Conservation (phyloP, 2,329 filamentous ascomycete species). For the Colletotrichum gloeosporioides region DNA sequence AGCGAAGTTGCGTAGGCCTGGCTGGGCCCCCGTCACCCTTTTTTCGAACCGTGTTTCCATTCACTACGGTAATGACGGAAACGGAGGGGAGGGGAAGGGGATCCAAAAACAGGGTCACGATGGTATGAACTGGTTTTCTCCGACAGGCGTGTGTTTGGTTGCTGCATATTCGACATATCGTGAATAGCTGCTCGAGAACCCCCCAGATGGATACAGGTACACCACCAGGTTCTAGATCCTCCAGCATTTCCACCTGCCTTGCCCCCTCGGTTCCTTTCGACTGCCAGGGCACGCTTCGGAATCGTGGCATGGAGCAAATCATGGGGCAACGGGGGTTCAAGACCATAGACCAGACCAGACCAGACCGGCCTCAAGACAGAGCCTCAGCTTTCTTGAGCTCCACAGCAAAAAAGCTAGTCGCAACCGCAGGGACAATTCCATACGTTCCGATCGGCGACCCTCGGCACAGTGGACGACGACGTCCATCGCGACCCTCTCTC, state of each 20-base stretch:
- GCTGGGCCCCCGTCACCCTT: background rate
- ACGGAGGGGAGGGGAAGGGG: background rate
- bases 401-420: background rate
- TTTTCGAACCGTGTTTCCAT: background rate
- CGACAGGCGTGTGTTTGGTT: conserved; percentile 5
- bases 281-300: background rate
- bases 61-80: background rate
- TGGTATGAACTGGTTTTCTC: background rate
- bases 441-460: background rate
- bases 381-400: background rate
- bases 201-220: background rate
- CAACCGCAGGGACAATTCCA: background rate
- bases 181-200: background rate
- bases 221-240: background rate
- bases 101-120: background rate
- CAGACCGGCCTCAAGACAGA: background rate
- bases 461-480: background rate
- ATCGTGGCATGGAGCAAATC: background rate
- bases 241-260: background rate
- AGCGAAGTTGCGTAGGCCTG: background rate
- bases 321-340: background rate
- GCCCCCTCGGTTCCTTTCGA: background rate
- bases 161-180: background rate
- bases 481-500: background rate
- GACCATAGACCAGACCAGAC: background rate